Percentiles rank a stretch among this genome's conserved stretches.
Conservation (phyloP, 106 monocot species). For the Acorus gramineus region DNA sequence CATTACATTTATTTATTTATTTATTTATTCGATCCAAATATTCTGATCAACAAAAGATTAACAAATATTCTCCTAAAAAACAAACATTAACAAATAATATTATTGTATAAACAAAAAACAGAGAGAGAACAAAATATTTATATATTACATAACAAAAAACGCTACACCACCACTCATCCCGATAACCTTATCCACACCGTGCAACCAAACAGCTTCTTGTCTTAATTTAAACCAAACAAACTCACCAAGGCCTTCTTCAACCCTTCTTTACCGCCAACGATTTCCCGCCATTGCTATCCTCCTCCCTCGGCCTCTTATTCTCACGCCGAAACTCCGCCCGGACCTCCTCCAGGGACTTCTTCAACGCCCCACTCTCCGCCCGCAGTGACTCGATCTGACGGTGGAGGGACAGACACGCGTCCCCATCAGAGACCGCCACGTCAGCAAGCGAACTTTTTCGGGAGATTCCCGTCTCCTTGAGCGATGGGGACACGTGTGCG, state of each 20-base stretch:
- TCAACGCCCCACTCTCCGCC: constrained; percentile 32
- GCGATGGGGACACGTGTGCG: constrained; percentile 21
- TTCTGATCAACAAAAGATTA: no score
- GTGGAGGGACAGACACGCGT: constrained; percentile 11
- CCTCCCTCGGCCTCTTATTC: no score
- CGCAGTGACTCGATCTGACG: constrained; percentile 35
- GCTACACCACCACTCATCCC: no score
- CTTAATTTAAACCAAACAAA: background rate
- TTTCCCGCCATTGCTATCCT: background rate
- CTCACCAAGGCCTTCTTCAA: constrained; percentile 29
- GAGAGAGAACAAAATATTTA: no score
- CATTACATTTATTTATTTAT: no score
- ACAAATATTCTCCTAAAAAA: no score
- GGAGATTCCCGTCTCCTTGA: background rate
- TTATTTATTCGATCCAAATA: no score
- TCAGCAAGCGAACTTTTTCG: background rate
- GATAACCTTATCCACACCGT: background rate
- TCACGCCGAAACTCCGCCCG: constrained; percentile 11
- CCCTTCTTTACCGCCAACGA: constrained; percentile 15
- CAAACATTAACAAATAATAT: no score
- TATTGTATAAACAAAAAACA: no score
- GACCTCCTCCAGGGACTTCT: constrained; percentile 22
- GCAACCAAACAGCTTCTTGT: background rate
- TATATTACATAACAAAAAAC: no score
- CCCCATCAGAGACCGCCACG: constrained; percentile 1